phyloP scores from a whole-genome alignment of 768 basidiomycete species.

The Boletus rubescentipes region DNA sequence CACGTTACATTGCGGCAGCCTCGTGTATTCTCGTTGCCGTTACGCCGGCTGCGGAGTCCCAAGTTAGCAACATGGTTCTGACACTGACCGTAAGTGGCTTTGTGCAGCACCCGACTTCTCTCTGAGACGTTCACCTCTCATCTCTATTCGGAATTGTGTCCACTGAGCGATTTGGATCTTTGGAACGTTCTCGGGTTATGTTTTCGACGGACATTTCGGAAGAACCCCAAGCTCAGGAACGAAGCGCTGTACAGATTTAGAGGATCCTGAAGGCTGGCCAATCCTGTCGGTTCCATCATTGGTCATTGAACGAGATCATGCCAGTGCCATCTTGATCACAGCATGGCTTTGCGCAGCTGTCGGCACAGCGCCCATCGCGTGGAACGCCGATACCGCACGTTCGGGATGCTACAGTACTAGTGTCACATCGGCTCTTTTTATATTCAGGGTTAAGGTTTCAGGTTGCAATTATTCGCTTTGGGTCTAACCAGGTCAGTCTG shows the following conservation, averaged over 20 bases:
- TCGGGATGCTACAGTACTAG: neutral
- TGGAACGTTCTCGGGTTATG: constrained; percentile 12
- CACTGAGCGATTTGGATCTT: constrained; percentile 5
- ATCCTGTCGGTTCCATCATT: constrained; percentile 21
- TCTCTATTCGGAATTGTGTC: constrained; percentile 3
- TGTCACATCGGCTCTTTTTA: constrained; percentile 8
- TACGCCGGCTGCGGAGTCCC: constrained; percentile 19
- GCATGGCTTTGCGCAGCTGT: constrained; percentile 9
- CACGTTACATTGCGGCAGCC: constrained; percentile 22
- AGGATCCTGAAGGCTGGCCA: constrained; percentile 12
- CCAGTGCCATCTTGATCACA: constrained; percentile 19
- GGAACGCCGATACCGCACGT: neutral
- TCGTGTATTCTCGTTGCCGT: constrained; percentile 26
- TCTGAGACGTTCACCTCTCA: neutral
- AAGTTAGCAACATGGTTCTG: constrained; percentile 8
- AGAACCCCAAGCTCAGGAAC: constrained; percentile 11
- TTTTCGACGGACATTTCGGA: neutral
- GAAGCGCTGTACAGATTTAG: constrained; percentile 12
- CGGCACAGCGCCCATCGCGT: constrained; percentile 1
- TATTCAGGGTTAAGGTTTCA: constrained; percentile 20
- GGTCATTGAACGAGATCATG: constrained; percentile 17
- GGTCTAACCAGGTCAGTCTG: constrained; percentile 26
- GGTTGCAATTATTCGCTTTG: constrained; percentile 1
- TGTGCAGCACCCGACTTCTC: neutral
- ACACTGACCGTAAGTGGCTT: neutral